phyloP scores from a whole-genome alignment of 1,139 yeast genomes.

The Protomyces inouyei region DNA sequence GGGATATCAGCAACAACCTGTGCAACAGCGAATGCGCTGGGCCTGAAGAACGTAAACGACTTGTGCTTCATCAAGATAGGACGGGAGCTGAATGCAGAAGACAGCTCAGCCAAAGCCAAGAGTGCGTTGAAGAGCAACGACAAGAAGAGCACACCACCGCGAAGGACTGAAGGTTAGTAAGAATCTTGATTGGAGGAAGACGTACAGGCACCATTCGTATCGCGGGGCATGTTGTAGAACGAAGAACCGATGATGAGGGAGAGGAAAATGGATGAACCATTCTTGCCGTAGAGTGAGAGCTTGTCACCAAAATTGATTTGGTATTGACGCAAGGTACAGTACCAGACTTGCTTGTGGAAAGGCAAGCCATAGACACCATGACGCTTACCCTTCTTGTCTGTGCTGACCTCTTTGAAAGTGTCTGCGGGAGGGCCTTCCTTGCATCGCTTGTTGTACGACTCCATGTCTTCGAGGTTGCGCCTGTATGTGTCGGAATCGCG shows the following conservation, averaged over 20 bases:
- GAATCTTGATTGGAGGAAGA: not conserved
- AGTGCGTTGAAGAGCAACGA: constrained; percentile 74
- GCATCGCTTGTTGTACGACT: constrained; percentile 44
- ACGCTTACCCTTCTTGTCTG: not conserved
- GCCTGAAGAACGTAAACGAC: constrained; percentile 67
- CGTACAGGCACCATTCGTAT: constrained; percentile 50
- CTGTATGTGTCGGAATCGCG: not conserved
- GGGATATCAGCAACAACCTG: constrained; percentile 66
- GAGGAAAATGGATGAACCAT: constrained; percentile 49
- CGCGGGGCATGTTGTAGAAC: constrained; percentile 54
- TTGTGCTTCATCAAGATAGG: constrained; percentile 76
- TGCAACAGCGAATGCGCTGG: constrained; percentile 71
- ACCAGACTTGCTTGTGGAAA: constrained; percentile 2
- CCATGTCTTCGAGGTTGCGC: not conserved
- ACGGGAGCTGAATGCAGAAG: constrained; percentile 66
- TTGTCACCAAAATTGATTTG: constrained; percentile 24
- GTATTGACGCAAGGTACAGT: constrained; percentile 10
- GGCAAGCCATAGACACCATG: not conserved
- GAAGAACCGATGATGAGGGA: constrained; percentile 62
- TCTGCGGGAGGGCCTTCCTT: constrained; percentile 45
- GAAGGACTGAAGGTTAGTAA: constrained; percentile 37
- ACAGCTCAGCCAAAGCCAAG: constrained; percentile 66
- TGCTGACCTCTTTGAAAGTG: constrained; percentile 25
- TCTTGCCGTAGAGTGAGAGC: constrained; percentile 34
- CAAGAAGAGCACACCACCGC: constrained; percentile 71